phyloP scores from a whole-genome alignment of 2,329 filamentous ascomycete genomes.

The Alternaria sp. region DNA sequence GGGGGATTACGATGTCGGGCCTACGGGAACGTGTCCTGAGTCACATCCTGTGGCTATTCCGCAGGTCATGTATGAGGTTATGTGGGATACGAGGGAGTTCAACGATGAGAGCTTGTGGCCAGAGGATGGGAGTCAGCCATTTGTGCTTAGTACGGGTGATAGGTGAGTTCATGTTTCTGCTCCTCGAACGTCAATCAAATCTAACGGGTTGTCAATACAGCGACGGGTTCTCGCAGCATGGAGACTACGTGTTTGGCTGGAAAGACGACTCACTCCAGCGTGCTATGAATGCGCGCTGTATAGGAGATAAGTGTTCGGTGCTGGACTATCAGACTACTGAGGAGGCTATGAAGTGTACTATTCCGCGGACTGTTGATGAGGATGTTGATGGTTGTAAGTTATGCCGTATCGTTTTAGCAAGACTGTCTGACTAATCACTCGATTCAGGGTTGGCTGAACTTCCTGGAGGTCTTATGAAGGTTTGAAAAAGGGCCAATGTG shows the following conservation, averaged over 20 bases:
- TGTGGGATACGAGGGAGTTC: constrained; percentile 35
- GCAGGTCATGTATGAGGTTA: constrained; percentile 41
- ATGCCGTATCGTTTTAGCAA: background rate
- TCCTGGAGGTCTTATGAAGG: background rate
- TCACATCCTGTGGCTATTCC: constrained; percentile 37
- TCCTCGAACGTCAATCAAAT: background rate
- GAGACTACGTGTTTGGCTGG: constrained; percentile 42
- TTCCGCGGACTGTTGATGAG: constrained; percentile 24
- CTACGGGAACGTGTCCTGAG: constrained; percentile 32
- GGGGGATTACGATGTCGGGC: constrained; percentile 29
- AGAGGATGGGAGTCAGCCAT: constrained; percentile 30
- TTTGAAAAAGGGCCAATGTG: background rate
- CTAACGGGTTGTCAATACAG: constrained; percentile 8
- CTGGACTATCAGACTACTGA: constrained; percentile 29
- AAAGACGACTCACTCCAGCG: constrained; percentile 39
- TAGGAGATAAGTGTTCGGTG: constrained; percentile 26
- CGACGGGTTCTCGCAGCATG: constrained; percentile 33
- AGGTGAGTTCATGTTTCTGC: constrained; percentile 16
- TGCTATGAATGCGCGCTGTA: constrained; percentile 35
- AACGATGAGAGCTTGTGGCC: constrained; percentile 27
- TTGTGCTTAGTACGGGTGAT: constrained; percentile 37
- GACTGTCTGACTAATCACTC: background rate
- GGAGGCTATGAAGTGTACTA: constrained; percentile 35
- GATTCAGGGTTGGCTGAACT: background rate
- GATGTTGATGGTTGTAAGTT: constrained; percentile 38